Evolutionary conservation across 306 rosid species (phyloP), one percentile per base, ranked within the genome.

Genomic region (Casuarina cunninghamiana): DNA sequence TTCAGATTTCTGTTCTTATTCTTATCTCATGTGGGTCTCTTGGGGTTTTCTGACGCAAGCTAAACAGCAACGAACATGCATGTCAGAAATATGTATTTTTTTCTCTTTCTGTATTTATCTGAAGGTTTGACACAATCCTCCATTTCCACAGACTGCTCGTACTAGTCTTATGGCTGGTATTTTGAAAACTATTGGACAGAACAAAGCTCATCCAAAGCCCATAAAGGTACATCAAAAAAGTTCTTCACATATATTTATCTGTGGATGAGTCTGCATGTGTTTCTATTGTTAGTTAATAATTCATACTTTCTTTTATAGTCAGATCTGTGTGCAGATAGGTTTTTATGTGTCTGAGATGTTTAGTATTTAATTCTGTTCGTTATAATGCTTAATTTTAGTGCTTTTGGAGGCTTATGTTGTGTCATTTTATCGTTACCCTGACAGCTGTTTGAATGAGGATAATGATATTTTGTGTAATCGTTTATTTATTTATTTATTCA

Each of bases 201-300:
- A 94, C 87, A 94, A 94, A 85, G 98, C 91, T 83, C 94, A 92
- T 77, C 92, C 98, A 50, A 92, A 92, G 90, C 98, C 98, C 73
- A 94, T 92, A 83, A 94, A 90, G 98, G 97, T 94, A 79, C 41
- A 38, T 13, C 32, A 77, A 10, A 48, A 77, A 10, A 48, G 53
- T 60, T 51, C 74, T 32, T 70, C 55, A 7, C 50, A 42, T 41
- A 21, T 32, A 58, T 26, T 58, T 21, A 21, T 58, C 15, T 8
- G 26, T 10, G 12, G 39, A 10, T 54, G 61, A 10, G 15, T 58
- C 38, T 58, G 39, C 26, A 38, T 58, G 58, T 16, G 7, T 16
- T 5, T 17, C 58, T 53, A 7, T 53, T 53, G 1, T 53, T 53
- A 16, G 58, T 13, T 53, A 53, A 53, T 53, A 15, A 16, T 53